Evolutionary conservation across 2,329 filamentous ascomycete species (phyloP), one percentile per base, ranked within the genome.

Genomic region (Fusarium albosuccineum): DNA sequence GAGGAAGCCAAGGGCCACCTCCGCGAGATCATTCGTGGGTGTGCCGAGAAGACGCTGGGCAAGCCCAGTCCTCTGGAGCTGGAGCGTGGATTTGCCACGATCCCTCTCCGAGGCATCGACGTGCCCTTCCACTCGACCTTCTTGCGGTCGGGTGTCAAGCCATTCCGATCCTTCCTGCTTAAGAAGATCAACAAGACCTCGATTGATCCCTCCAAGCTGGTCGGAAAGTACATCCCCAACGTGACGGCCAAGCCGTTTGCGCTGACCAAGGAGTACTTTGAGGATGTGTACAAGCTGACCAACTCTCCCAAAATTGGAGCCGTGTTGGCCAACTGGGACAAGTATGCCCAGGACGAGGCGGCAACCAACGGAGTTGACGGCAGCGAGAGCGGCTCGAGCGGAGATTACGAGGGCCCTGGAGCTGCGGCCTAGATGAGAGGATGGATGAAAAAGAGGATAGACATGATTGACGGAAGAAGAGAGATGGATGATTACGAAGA

Each of bases 161-260:
- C 97, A 46, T 99, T 99, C 93, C 89, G 96, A 71, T 95, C 91
- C 44, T 99, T 99, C 89, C 82, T 99, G 78, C 91, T 98, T 74
- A 99, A 98, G 92, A 99, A 99, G 89, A 98, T 99, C 84, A 94
- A 98, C 87, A 97, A 97, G 89, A 97, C 94, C 26, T 97, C 92
- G 55, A 98, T 99, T 79, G 96, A 99, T 79, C 96, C 96, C 6
- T 92, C 92, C 79, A 98, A 98, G 86, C 83, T 99, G 75, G 87
- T 99, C 71, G 96, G 96, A 75, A 99, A 99, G 83, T 99, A 99
- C 83, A 98, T 99, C 71, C 96, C 96, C 73, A 99, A 99, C 81
- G 97, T 99, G 71, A 99, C 96, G 57, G 96, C 96, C 60, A 91
- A 91, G 82, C 96, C 96, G 14, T 99, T 99, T 78, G 93, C 94